These are phyloP conservation scores for Salix dunnii DNA, from an alignment of 345 rosid genomes.

Conservation along the genomic window DNA sequence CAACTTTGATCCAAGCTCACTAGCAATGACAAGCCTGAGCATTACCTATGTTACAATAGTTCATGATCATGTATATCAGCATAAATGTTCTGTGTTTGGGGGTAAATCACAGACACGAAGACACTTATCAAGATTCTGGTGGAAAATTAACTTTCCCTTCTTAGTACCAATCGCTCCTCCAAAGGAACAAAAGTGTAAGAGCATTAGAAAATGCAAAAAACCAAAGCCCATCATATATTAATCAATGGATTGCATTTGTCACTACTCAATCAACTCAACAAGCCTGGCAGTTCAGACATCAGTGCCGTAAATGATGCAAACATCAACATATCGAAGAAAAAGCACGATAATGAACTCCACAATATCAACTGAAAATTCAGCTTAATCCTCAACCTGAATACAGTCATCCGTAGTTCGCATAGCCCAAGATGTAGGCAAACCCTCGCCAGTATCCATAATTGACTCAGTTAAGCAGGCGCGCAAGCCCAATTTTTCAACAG, in stretches of 20 bases:
- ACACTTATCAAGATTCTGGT: not conserved
- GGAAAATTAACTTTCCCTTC: not conserved
- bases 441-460: conserved; percentile 60
- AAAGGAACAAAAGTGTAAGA: not conserved
- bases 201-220: not conserved
- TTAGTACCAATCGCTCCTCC: not conserved
- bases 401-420: conserved; percentile 49
- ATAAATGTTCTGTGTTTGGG: not conserved
- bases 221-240: not conserved
- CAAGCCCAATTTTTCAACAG: conserved; percentile 57
- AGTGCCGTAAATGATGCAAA: not conserved
- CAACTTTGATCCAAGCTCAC: too few relatives aligned
- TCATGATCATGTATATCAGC: too few relatives aligned
- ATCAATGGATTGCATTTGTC: not conserved
- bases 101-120: not conserved
- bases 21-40: too few relatives aligned
- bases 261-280: not conserved
- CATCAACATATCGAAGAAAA: not conserved
- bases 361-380: not conserved
- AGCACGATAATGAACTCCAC: not conserved
- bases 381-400: conserved; percentile 42
- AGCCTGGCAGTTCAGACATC: not conserved
- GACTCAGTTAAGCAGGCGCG: conserved; percentile 66
- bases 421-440: conserved; percentile 64
- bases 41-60: too few relatives aligned